These are phyloP conservation scores for Cornus controversa DNA, from an alignment of 148 eudicot species.

Conservation along the genomic window DNA sequence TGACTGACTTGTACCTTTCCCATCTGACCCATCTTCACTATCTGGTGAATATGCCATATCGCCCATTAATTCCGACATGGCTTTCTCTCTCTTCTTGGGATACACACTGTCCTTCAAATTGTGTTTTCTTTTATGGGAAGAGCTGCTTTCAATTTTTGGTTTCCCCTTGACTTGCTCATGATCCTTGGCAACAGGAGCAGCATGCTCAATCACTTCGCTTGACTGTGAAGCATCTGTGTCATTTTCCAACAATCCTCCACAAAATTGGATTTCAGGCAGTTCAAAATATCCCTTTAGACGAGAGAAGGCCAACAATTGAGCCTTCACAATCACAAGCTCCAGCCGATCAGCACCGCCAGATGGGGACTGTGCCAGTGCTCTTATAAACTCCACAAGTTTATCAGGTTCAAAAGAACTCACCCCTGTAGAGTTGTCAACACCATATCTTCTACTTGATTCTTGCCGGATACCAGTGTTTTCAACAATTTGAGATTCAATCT, in stretches of 20 bases:
- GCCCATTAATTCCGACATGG: constrained; percentile 62
- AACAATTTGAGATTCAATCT: constrained; percentile 61
- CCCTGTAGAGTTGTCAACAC: constrained; percentile 46
- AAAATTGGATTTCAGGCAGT: constrained; percentile 49
- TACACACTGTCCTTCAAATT: constrained; percentile 53
- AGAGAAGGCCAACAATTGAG: constrained; percentile 71
- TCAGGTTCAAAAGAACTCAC: constrained; percentile 56
- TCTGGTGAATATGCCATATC: constrained; percentile 54
- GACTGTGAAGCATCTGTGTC: constrained; percentile 28
- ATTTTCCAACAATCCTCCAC: constrained; percentile 48
- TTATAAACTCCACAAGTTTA: constrained; percentile 57
- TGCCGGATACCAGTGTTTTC: constrained; percentile 72
- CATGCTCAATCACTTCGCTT: constrained; percentile 32
- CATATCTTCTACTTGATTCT: constrained; percentile 54
- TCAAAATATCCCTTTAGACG: constrained; percentile 50
- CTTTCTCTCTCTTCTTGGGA: constrained; percentile 64
- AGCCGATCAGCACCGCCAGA: constrained; percentile 45
- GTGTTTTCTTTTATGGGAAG: constrained; percentile 52
- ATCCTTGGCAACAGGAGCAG: neutral
- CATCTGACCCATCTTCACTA: constrained; percentile 55
- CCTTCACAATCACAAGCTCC: constrained; percentile 61
- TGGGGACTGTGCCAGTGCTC: constrained; percentile 59
- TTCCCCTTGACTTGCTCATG: constrained; percentile 23
- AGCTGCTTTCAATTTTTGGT: constrained; percentile 26
- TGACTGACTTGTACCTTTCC: constrained; percentile 34